These are phyloP conservation scores for Elongisporangium prolatum DNA, from an alignment of 352 stramenopile species.

Conservation along the genomic window DNA sequence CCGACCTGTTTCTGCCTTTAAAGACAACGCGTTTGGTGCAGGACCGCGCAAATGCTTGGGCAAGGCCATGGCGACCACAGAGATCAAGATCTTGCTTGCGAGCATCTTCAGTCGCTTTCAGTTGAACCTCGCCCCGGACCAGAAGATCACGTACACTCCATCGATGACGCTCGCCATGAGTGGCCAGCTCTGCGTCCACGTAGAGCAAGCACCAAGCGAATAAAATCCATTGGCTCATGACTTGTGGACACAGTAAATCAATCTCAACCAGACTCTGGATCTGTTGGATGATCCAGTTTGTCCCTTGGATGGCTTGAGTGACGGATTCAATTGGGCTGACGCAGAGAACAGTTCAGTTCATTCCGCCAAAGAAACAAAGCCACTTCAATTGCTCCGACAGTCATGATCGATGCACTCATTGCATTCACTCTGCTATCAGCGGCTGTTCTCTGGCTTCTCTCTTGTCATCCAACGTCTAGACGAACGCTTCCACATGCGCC, in stretches of 20 bases:
- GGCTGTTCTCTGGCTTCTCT: too few relatives aligned
- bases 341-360: too few relatives aligned
- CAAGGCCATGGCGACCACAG: conserved; percentile 26
- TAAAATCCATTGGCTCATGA: not conserved
- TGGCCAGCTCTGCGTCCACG: conserved; percentile 24
- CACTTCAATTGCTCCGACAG: too few relatives aligned
- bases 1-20: conserved; percentile 23
- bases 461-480: too few relatives aligned
- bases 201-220: not conserved
- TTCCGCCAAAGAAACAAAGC: too few relatives aligned
- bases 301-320: too few relatives aligned
- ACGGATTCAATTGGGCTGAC: too few relatives aligned
- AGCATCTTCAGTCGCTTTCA: conserved; percentile 26
- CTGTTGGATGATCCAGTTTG: too few relatives aligned
- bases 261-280: too few relatives aligned
- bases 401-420: too few relatives aligned
- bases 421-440: too few relatives aligned
- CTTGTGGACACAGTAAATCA: too few relatives aligned
- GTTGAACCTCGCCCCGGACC: conserved; percentile 17
- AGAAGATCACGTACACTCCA: conserved; percentile 23
- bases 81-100: conserved; percentile 24
- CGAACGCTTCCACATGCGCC: not conserved
- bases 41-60: conserved; percentile 30
- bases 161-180: conserved; percentile 33
- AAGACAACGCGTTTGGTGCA: conserved; percentile 34